Conservation (phyloP, 192 early-diverging fungal species). For the Coemansia sp. region DNA sequence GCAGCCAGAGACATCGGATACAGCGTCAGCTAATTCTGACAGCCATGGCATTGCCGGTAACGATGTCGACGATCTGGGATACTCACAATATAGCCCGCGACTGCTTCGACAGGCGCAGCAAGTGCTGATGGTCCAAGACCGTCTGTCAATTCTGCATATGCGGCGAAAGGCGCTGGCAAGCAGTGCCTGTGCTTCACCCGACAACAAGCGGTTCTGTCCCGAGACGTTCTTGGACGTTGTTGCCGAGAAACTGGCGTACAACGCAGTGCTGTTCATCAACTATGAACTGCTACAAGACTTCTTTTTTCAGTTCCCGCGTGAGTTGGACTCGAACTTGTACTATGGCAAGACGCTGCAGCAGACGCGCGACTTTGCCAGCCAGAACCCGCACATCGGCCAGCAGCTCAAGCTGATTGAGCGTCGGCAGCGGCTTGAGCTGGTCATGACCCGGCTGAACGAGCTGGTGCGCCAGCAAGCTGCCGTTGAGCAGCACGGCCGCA, state of each 20-base stretch:
- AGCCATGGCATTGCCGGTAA: background rate
- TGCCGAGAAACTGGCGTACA: constrained; percentile 92
- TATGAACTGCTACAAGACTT: constrained; percentile 97
- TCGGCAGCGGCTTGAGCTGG: constrained; percentile 78
- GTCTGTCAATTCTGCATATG: constrained; percentile 72
- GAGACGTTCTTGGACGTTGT: constrained; percentile 91
- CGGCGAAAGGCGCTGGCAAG: constrained; percentile 79
- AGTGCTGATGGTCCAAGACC: constrained; percentile 75
- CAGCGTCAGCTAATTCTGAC: background rate
- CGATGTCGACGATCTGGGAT: constrained; percentile 56
- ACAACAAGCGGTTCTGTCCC: constrained; percentile 90
- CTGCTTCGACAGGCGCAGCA: constrained; percentile 77
- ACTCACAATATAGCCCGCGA: constrained; percentile 69
- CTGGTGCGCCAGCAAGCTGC: constrained; percentile 42
- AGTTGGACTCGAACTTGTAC: constrained; percentile 89
- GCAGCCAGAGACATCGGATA: constrained; percentile 5
- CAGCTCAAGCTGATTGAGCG: constrained; percentile 88
- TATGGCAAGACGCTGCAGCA: constrained; percentile 80
- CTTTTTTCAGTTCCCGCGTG: constrained; percentile 95
- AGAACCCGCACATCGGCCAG: constrained; percentile 80
- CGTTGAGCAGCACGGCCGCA: constrained; percentile 13
- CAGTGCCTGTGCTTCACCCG: constrained; percentile 74
- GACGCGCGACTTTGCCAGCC: constrained; percentile 82
- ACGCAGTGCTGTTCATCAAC: constrained; percentile 96
- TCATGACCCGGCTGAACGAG: constrained; percentile 56